phyloP scores from a whole-genome alignment of 2,329 filamentous ascomycete species.

The Trichoderma sp. region DNA sequence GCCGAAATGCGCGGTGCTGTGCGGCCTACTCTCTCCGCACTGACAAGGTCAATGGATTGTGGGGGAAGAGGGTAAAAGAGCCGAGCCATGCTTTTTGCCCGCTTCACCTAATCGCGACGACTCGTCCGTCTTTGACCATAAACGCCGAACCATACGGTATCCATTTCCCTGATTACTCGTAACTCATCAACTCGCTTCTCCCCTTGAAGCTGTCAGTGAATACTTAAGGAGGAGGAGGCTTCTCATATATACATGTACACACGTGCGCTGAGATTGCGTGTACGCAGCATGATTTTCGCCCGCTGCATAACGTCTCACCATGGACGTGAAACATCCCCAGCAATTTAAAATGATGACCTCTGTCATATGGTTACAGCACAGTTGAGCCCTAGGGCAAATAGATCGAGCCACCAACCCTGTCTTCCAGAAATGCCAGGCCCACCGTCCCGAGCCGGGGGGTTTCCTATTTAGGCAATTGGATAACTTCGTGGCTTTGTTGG shows the following conservation, averaged over 20 bases:
- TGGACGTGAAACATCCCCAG: not conserved
- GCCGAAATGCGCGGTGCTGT: slow-evolving; percentile 9
- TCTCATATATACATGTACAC: not conserved
- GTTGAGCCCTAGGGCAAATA: slow-evolving; percentile 1
- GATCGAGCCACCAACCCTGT: not conserved
- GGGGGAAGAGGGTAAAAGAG: slow-evolving; percentile 13
- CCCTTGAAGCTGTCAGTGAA: no score
- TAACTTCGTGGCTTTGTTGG: slow-evolving; percentile 8
- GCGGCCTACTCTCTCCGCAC: slow-evolving; percentile 5
- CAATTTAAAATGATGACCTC: not conserved
- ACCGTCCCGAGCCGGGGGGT: not conserved
- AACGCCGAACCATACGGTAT: not conserved
- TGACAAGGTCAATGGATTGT: slow-evolving; percentile 13
- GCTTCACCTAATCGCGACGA: not conserved
- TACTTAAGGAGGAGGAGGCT: not conserved
- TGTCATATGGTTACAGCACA: slow-evolving; percentile 5
- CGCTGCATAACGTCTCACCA: not conserved
- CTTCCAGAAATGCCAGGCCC: not conserved
- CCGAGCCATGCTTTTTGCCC: slow-evolving; percentile 5
- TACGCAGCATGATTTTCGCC: not conserved
- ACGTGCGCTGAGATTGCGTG: not conserved
- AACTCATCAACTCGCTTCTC: not conserved
- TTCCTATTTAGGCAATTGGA: slow-evolving; percentile 17
- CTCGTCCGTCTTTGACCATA: not conserved
- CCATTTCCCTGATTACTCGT: not conserved